Conservation (phyloP, 352 stramenopile genomes). For the Aphanomyces euteiches region DNA sequence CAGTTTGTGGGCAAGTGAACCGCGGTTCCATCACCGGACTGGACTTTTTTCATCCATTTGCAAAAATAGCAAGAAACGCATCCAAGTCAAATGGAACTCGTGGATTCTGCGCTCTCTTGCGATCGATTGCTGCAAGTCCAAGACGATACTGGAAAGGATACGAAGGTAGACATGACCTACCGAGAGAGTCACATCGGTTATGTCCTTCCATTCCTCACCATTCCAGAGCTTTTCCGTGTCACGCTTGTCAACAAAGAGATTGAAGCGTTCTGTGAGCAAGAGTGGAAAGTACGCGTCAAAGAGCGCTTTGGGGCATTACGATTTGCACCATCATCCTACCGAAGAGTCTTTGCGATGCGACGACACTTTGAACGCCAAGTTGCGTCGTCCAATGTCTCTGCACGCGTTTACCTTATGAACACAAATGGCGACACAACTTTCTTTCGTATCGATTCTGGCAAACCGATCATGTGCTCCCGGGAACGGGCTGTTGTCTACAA, state of each 20-base stretch:
- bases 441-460: slow-evolving; percentile 50
- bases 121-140: too few relatives aligned
- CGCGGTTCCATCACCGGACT: too few relatives aligned
- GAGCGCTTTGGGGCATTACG: slow-evolving; percentile 4
- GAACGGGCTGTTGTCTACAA: slow-evolving; percentile 77
- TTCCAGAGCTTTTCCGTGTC: slow-evolving; percentile 4
- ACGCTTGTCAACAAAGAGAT: slow-evolving; percentile 29
- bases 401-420: slow-evolving; percentile 83
- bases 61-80: too few relatives aligned
- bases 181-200: slow-evolving; percentile 22
- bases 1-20: too few relatives aligned
- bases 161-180: neutral
- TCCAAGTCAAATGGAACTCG: too few relatives aligned
- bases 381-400: slow-evolving; percentile 47
- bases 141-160: too few relatives aligned
- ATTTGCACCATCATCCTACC: slow-evolving; percentile 3
- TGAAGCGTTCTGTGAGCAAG: slow-evolving; percentile 25
- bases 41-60: too few relatives aligned
- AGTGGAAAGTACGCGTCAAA: slow-evolving; percentile 23
- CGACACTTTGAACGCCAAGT: slow-evolving; percentile 58
- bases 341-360: slow-evolving; percentile 38
- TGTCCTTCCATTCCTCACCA: slow-evolving; percentile 24
- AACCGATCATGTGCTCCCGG: slow-evolving; percentile 69
- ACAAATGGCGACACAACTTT: slow-evolving; percentile 62
- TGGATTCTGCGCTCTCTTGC: too few relatives aligned